Evolutionary conservation across 2,329 filamentous ascomycete genomes (phyloP).

Genomic region (Helminthosporium solani): DNA sequence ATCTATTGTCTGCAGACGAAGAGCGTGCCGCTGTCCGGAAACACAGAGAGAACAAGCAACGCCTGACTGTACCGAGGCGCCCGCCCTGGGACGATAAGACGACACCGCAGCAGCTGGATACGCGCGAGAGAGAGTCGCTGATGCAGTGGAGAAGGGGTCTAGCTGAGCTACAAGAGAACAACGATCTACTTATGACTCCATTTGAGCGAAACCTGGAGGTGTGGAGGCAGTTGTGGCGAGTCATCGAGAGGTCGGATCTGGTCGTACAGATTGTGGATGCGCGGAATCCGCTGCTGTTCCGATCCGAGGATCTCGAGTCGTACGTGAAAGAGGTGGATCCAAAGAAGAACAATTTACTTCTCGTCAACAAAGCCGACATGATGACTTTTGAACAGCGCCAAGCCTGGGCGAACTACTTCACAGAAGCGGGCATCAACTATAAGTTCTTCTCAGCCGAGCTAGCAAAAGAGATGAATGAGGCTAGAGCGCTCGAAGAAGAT

Average conservation of each 20-base stretch:
- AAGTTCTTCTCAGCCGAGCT: conserved; percentile 94
- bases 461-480: conserved; percentile 86
- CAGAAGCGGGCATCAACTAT: conserved; percentile 77
- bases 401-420: conserved; percentile 85
- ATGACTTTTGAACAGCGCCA: conserved; percentile 83
- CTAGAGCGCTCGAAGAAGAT: conserved; percentile 57
- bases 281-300: conserved; percentile 88
- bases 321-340: conserved; percentile 93
- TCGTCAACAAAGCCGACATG: conserved; percentile 99
- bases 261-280: conserved; percentile 99
- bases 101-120: conserved; percentile 78
- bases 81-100: conserved; percentile 86
- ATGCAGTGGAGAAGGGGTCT: conserved; percentile 86
- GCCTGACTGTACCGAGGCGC: conserved; percentile 84
- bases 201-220: conserved; percentile 98
- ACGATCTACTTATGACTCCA: conserved; percentile 94
- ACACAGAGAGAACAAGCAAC: conserved; percentile 75
- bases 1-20: conserved; percentile 80
- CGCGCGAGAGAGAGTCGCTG: conserved; percentile 74
- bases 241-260: conserved; percentile 93
- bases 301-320: conserved; percentile 86
- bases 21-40: conserved; percentile 77
- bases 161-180: conserved; percentile 88
- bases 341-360: conserved; percentile 83
- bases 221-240: conserved; percentile 96